phyloP scores from a whole-genome alignment of 192 early-diverging fungal genomes.

The Backusella australiensis region DNA sequence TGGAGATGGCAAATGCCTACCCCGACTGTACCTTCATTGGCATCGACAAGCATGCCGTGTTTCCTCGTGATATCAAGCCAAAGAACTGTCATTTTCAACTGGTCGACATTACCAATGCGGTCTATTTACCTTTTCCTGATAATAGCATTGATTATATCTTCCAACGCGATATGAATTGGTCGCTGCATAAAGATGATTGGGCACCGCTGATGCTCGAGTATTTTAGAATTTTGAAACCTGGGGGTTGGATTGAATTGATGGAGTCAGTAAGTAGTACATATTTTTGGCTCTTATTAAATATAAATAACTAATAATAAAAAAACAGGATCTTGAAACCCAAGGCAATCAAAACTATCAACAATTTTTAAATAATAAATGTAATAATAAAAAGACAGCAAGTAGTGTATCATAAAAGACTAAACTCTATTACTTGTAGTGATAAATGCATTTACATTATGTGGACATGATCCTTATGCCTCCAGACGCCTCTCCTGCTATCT shows the following conservation, averaged over 20 bases:
- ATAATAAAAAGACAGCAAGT: not conserved
- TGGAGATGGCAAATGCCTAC: slow-evolving; percentile 51
- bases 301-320: not conserved
- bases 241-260: slow-evolving; percentile 32
- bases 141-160: slow-evolving; percentile 31
- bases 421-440: not conserved
- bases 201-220: slow-evolving; percentile 15
- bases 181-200: slow-evolving; percentile 25
- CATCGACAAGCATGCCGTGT: slow-evolving; percentile 42
- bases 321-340: slow-evolving; percentile 30
- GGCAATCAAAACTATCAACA: slow-evolving; percentile 17
- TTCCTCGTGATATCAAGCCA: slow-evolving; percentile 28
- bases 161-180: slow-evolving; percentile 22
- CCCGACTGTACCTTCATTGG: slow-evolving; percentile 45
- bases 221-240: slow-evolving; percentile 29
- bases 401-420: not conserved
- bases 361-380: slow-evolving; percentile 29
- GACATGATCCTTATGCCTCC: slow-evolving; percentile 29
- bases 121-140: slow-evolving; percentile 29
- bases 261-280: slow-evolving; percentile 1
- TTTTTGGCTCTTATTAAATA: not conserved
- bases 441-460: not conserved
- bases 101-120: slow-evolving; percentile 14
- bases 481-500: slow-evolving; percentile 22
- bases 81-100: slow-evolving; percentile 16